Evolutionary conservation across 345 rosid genomes (phyloP).

Genomic region (Salix suchowensis): DNA sequence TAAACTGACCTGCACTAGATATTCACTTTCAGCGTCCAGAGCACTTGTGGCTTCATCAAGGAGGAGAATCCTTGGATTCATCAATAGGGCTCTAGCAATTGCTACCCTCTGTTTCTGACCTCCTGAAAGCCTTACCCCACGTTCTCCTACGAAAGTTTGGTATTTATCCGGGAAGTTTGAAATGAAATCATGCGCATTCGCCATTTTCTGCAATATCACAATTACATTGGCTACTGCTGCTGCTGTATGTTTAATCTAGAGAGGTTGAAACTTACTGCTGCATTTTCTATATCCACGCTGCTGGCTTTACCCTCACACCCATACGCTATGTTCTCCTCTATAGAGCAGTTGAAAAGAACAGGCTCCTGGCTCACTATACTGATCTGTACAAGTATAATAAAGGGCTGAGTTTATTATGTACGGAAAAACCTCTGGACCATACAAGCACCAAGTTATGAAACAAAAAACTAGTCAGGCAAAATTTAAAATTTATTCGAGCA

Average conservation of each 20-base stretch:
- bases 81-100: conserved; percentile 82
- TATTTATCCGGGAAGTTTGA: conserved; percentile 75
- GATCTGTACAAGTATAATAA: conserved; percentile 26
- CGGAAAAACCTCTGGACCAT: neutral
- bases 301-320: conserved; percentile 63
- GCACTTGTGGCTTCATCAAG: conserved; percentile 98
- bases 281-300: conserved; percentile 53
- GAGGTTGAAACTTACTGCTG: conserved; percentile 49
- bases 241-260: neutral
- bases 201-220: conserved; percentile 71
- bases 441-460: neutral
- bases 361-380: conserved; percentile 99
- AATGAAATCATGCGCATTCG: conserved; percentile 87
- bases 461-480: neutral
- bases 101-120: conserved; percentile 95
- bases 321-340: conserved; percentile 59
- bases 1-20: conserved; percentile 72
- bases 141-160: conserved; percentile 76
- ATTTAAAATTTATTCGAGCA: neutral
- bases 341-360: conserved; percentile 57
- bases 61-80: conserved; percentile 77
- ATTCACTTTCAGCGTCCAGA: conserved; percentile 90
- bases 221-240: neutral
- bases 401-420: neutral
- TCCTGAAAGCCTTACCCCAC: conserved; percentile 88